A percentile compares a stretch with the other conserved stretches of the same genome.
Evolutionary conservation across 192 early-diverging fungal genomes (phyloP).

Genomic region (Backusella mclennaniae): DNA sequence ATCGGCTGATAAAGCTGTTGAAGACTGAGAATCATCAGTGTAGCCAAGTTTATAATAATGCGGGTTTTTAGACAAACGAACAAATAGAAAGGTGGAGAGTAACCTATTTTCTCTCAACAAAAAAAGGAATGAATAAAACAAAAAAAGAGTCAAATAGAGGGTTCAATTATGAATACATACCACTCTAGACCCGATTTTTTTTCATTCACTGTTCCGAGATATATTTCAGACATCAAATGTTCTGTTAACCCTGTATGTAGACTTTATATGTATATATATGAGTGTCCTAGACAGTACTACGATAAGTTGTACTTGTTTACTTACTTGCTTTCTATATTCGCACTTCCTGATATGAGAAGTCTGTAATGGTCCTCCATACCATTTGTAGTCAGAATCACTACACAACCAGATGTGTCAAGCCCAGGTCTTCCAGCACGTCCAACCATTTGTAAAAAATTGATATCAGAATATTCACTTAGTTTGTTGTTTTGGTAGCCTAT

Average conservation of each 20-base stretch:
- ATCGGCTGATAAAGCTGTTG: neutral
- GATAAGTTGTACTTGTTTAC: neutral
- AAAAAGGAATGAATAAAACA: no score
- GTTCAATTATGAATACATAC: conserved; percentile 21
- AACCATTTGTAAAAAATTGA: conserved; percentile 79
- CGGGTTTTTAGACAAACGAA: conserved; percentile 37
- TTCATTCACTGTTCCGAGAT: conserved; percentile 53
- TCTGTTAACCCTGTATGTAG: conserved; percentile 57
- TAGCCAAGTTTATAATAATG: conserved; percentile 21
- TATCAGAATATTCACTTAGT: conserved; percentile 55
- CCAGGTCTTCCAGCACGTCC: conserved; percentile 70
- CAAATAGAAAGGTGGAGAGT: conserved; percentile 39
- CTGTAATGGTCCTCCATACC: conserved; percentile 48
- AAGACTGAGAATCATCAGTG: neutral
- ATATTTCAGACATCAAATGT: conserved; percentile 75
- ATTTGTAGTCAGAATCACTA: conserved; percentile 60
- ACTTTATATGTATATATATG: conserved; percentile 5
- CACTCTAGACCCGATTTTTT: conserved; percentile 50
- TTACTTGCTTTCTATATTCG: conserved; percentile 66
- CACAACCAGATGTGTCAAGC: conserved; percentile 64
- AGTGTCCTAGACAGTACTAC: neutral
- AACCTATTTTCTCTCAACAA: conserved; percentile 19
- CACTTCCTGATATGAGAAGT: conserved; percentile 49
- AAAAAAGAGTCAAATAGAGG: neutral
- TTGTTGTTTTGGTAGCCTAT: conserved; percentile 44